Percentiles rank a stretch among this genome's conserved stretches.
phyloP scores from a whole-genome alignment of 305 asterid species.

The Stenogyne calaminthoides region DNA sequence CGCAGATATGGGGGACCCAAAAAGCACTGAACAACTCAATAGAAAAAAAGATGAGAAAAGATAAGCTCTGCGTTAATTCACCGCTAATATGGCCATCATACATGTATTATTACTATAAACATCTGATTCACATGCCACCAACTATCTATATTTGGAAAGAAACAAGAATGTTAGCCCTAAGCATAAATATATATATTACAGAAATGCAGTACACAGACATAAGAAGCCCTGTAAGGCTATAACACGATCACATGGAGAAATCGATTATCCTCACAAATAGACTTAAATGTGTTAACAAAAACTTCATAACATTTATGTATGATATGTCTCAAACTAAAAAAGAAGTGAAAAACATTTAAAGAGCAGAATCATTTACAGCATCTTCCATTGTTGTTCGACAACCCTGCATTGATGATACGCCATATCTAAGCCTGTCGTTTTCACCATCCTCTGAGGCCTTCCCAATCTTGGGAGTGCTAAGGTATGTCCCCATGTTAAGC shows the following conservation, averaged over 20 bases:
- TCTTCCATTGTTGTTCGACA: slow-evolving; percentile 97
- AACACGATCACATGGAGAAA: slow-evolving; percentile 13
- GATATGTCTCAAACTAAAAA: slow-evolving; percentile 7
- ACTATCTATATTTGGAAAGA: slow-evolving; percentile 10
- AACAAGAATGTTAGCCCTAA: slow-evolving; percentile 4
- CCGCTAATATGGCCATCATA: slow-evolving; percentile 13
- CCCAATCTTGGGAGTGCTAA: slow-evolving; percentile 85
- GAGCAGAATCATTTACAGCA: slow-evolving; percentile 89
- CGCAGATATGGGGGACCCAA: slow-evolving; percentile 10
- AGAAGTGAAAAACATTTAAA: slow-evolving; percentile 29
- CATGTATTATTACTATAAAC: neutral
- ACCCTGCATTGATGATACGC: slow-evolving; percentile 93
- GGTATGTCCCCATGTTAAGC: slow-evolving; percentile 81
- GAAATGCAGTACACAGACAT: slow-evolving; percentile 25
- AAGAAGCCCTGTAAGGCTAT: slow-evolving; percentile 14
- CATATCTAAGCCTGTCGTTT: slow-evolving; percentile 73
- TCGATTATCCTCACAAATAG: slow-evolving; percentile 10
- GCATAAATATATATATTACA: neutral
- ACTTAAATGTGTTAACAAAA: neutral
- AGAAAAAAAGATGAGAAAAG: slow-evolving; percentile 5
- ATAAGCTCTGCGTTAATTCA: slow-evolving; percentile 12
- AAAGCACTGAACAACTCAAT: neutral
- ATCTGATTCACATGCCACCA: slow-evolving; percentile 18
- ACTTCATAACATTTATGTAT: slow-evolving; percentile 6
- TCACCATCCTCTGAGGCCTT: slow-evolving; percentile 84